These are phyloP conservation scores for Oidiodendron maius DNA, from an alignment of 495 filamentous ascomycete species.

Conservation along the genomic window DNA sequence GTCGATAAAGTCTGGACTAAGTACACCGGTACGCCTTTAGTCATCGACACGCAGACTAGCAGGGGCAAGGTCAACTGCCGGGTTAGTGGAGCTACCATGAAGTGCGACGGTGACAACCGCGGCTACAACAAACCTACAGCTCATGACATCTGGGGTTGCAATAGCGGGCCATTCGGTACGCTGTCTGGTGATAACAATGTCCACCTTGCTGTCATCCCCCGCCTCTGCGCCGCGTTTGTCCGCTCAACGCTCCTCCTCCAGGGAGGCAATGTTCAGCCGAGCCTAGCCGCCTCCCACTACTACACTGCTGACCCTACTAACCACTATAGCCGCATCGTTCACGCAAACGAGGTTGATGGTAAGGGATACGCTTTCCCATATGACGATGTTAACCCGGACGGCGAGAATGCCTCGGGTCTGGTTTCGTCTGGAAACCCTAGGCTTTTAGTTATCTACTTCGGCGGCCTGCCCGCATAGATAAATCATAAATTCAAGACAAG, in stretches of 20 bases:
- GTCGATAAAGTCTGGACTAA: slow-evolving; percentile 60
- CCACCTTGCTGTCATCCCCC: slow-evolving; percentile 47
- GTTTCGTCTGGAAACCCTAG: slow-evolving; percentile 9
- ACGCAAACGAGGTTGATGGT: slow-evolving; percentile 53
- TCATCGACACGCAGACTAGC: slow-evolving; percentile 15
- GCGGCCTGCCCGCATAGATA: no score
- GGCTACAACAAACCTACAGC: slow-evolving; percentile 44
- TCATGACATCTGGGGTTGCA: slow-evolving; percentile 64
- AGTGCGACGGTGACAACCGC: slow-evolving; percentile 35
- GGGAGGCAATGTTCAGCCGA: slow-evolving; percentile 43
- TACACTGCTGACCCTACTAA: slow-evolving; percentile 58
- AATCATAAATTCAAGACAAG: no score
- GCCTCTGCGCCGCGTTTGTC: slow-evolving; percentile 65
- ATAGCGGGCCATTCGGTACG: slow-evolving; percentile 57
- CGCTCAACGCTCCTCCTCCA: slow-evolving; percentile 53
- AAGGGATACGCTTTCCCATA: slow-evolving; percentile 74
- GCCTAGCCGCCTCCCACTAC: slow-evolving; percentile 47
- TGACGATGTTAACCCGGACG: slow-evolving; percentile 61
- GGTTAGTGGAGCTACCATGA: slow-evolving; percentile 46
- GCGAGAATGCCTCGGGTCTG: slow-evolving; percentile 52
- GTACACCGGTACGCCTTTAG: slow-evolving; percentile 45
- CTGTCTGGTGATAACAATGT: slow-evolving; percentile 40
- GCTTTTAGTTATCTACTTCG: no score
- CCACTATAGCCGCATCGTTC: slow-evolving; percentile 64
- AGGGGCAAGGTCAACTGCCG: slow-evolving; percentile 42